These are phyloP conservation scores for Rhodotorula sp. DNA, from an alignment of 1,284 basidiomycete species.

Conservation along the genomic window DNA sequence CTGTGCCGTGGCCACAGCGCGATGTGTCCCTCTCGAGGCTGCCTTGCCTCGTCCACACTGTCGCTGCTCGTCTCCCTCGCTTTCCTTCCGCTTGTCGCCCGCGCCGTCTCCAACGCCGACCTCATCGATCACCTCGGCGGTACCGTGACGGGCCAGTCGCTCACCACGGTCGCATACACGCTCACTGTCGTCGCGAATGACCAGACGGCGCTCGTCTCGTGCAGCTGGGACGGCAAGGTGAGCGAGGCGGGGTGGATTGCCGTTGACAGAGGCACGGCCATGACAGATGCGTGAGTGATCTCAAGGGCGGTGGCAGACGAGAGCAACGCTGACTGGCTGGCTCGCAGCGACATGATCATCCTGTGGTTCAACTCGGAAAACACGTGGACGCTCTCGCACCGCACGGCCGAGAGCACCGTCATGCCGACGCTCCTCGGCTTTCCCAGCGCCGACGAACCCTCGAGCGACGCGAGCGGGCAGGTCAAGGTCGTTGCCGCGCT, in stretches of 20 bases:
- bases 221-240: not conserved
- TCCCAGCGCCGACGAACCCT: not conserved
- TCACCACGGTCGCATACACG: constrained; percentile 14
- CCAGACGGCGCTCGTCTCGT: constrained; percentile 14
- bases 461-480: constrained; percentile 1
- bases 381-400: constrained; percentile 33
- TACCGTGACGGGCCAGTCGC: constrained; percentile 20
- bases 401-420: constrained; percentile 12
- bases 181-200: constrained; percentile 27
- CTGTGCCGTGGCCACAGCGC: not conserved
- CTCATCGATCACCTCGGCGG: constrained; percentile 28
- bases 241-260: constrained; percentile 19
- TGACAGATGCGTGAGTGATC: constrained; percentile 30
- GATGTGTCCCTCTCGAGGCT: constrained; percentile 15
- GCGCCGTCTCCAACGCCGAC: constrained; percentile 6
- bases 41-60: not conserved
- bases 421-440: constrained; percentile 18
- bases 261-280: constrained; percentile 8
- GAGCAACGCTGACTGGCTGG: not conserved
- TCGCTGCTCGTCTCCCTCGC: not conserved
- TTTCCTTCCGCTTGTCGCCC: not conserved
- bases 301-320: too few species aligned
- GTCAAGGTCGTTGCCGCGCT: constrained; percentile 16
- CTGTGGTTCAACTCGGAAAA: constrained; percentile 23
- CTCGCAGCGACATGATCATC: constrained; percentile 19